Base-by-base conservation (phyloP, 345 rosid species). In the Alliaria petiolata region DNA sequence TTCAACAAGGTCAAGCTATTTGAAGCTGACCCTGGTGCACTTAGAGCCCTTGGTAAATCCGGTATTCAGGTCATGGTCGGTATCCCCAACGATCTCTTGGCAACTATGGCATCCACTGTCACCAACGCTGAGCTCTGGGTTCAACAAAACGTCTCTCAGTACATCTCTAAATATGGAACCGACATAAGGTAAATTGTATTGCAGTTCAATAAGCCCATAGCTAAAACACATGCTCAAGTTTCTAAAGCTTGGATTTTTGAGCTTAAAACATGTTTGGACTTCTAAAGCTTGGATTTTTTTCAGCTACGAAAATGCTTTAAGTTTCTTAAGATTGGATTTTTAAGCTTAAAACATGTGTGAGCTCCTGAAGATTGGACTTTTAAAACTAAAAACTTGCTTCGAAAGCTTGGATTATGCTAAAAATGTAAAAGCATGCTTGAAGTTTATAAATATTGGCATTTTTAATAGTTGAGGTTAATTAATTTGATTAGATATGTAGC, bases 41-140 rank as follows among this genome's bases (percentile, higher is more conserved):
- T 91, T 11, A 85, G 75, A 55, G 99, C 99, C 34, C 85, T 95
- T 0, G 97, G 93, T 6, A 84, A 76, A 33, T 95, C 99, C 1
- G 97, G 95, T 49, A 95, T 88, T 28, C 85, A 91, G 28, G 96
- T 91, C 43, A 91, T 91, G 96, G 88, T 95, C 3, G 99, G 99
- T 31, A 95, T 95, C 38, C 97, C 96, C 4, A 95, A 91, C 71
- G 90, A 95, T 4, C 72, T 91, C 49, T 70, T 93, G 34, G 85
- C 82, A 8, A 61, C 87, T 0, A 81, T 93, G 40, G 89, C 98
- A 0, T 61, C 83, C 60, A 83, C 83, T 33, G 88, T 84, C 20
- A 70, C 79, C 17, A 70, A 65, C 47, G 95, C 97, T 1, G 72
- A 84, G 30, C 79, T 80, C 0, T 95, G 95, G 95, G 97, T 89